phyloP scores from a whole-genome alignment of 2,329 filamentous ascomycete genomes.

The Microthyrium microscopicum region DNA sequence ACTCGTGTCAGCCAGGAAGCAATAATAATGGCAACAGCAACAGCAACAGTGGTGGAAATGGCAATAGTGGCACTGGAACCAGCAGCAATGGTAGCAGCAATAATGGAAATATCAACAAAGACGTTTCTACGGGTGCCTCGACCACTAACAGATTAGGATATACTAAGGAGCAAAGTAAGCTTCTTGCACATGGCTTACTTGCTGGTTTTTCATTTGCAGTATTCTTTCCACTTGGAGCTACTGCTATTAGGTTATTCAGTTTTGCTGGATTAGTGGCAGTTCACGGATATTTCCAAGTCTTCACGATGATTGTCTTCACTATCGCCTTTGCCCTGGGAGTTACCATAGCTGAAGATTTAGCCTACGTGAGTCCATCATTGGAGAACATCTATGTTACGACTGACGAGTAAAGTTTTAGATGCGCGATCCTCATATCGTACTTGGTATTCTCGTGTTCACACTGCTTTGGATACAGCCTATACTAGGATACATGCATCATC shows the following conservation, averaged over 20 bases:
- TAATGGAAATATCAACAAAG: too few relatives aligned
- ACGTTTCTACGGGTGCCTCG: too few relatives aligned
- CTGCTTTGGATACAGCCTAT: conserved; percentile 38
- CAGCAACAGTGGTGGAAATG: too few relatives aligned
- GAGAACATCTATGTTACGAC: conserved; percentile 1
- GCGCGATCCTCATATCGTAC: conserved; percentile 30
- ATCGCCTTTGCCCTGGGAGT: conserved; percentile 35
- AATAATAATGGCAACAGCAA: too few relatives aligned
- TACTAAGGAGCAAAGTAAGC: too few relatives aligned
- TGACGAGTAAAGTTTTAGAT: conserved; percentile 13
- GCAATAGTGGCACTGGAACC: too few relatives aligned
- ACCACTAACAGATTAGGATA: too few relatives aligned
- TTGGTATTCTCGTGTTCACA: conserved; percentile 35
- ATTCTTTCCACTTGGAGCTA: conserved; percentile 28
- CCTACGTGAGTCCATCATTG: conserved; percentile 7
- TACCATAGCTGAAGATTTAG: conserved; percentile 26
- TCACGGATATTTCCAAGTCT: conserved; percentile 29
- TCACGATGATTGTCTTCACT: conserved; percentile 31
- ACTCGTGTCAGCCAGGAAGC: too few relatives aligned
- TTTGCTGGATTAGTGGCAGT: conserved; percentile 28
- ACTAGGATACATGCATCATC: conserved; percentile 35
- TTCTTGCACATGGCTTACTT: conserved; percentile 27
- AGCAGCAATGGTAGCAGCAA: too few relatives aligned
- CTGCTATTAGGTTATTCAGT: conserved; percentile 25
- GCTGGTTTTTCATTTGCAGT: conserved; percentile 28